Evolutionary conservation across 2,329 filamentous ascomycete species (phyloP), one percentile per base, ranked within the genome.

Genomic region (Colletotrichum kahawae): DNA sequence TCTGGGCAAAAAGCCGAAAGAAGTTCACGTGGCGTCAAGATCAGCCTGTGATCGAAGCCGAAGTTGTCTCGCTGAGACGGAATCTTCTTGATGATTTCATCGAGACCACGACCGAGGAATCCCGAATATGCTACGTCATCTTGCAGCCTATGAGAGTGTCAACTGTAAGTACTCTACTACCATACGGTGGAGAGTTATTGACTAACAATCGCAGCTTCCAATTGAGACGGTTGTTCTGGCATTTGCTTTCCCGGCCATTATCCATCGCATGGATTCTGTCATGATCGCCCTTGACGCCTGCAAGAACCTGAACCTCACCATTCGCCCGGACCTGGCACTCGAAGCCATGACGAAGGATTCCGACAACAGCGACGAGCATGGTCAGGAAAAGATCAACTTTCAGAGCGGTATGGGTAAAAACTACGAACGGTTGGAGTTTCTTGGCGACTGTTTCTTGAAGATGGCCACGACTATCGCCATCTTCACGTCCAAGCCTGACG

Each of bases 321-420:
- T 98, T 16, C 87, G 88, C 0, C 90, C 94, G 0, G 88, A 90
- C 2, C 86, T 97, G 33, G 96, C 96, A 0, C 87, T 99, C 0
- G 96, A 98, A 81, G 95, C 97, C 0, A 87, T 98, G 71, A 99
- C 97, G 1, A 98, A 99, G 81, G 95, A 98, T 79, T 96, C 94
- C 1, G 94, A 97, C 78, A 96, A 96, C 77, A 93, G 92, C 0
- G 93, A 94, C 9, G 95, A 98, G 48, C 90, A 95, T 75, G 88
- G 87, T 1, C 87, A 90, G 38, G 89, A 93, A 71, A 91, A 94
- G 51, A 84, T 95, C 67, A 94, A 95, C 78, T 92, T 96, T 62
- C 94, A 95, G 79, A 87, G 90, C 63, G 96, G 95, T 4, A 98
- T 98, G 95, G 95, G 95, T 2, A 93, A 93, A 51, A 98, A 98